These are phyloP conservation scores for Leishmania tropica DNA, from an alignment of 208 protist species.

Conservation along the genomic window DNA sequence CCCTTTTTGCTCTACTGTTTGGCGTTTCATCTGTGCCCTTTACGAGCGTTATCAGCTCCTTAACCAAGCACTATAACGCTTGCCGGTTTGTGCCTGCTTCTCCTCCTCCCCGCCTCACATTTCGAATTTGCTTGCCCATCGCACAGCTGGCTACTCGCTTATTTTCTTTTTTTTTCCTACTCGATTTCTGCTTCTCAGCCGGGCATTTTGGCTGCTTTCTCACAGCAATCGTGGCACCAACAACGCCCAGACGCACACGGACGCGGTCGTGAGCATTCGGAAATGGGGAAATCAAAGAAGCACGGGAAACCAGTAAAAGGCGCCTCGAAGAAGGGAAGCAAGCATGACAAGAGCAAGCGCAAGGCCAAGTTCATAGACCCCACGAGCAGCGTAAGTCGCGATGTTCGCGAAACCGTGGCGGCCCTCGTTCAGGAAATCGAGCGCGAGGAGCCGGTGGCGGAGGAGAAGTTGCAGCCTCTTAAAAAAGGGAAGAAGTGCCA, in stretches of 20 bases:
- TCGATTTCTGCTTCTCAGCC: background rate
- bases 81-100: background rate
- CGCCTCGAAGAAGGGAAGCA: constrained; percentile 44
- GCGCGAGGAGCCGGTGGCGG: constrained; percentile 16
- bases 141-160: background rate
- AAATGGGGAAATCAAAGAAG: constrained; percentile 55
- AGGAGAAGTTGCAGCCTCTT: constrained; percentile 9
- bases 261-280: background rate
- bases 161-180: constrained; percentile 11
- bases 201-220: background rate
- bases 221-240: background rate
- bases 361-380: constrained; percentile 71
- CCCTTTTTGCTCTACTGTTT: background rate
- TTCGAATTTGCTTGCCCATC: background rate
- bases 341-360: constrained; percentile 57
- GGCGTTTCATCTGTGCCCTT: background rate
- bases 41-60: background rate
- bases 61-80: background rate
- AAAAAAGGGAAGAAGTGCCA: constrained; percentile 39
- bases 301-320: constrained; percentile 48
- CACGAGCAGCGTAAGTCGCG: constrained; percentile 52
- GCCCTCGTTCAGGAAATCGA: constrained; percentile 68
- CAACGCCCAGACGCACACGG: background rate
- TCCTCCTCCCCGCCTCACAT: background rate
- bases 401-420: constrained; percentile 49